Percentiles rank a stretch among this genome's conserved stretches.
These are phyloP conservation scores for Hydrangea macrophylla DNA, from an alignment of 148 eudicot species.

Conservation along the genomic window DNA sequence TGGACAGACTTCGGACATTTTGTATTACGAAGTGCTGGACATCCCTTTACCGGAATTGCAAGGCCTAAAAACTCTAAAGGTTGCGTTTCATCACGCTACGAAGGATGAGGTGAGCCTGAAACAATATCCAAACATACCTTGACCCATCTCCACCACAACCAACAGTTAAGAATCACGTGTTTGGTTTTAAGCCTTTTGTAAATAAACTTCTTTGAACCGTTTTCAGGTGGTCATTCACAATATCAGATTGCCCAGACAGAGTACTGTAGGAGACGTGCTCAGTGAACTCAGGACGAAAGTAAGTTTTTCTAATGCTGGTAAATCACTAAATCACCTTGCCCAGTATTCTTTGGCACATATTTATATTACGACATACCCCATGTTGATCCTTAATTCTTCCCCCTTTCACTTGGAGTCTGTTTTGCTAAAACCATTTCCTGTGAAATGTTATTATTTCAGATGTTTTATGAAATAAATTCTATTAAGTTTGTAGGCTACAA, in stretches of 20 bases:
- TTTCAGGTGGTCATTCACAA: slow-evolving; percentile 64
- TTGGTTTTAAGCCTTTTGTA: background rate
- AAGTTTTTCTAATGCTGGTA: slow-evolving; percentile 5
- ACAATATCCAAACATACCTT: background rate
- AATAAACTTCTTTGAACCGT: slow-evolving; percentile 15
- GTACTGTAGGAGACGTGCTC: slow-evolving; percentile 77
- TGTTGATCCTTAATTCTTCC: background rate
- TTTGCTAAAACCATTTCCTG: background rate
- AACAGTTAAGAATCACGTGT: background rate
- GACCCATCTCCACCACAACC: background rate
- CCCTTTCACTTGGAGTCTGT: background rate
- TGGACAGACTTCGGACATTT: slow-evolving; percentile 75
- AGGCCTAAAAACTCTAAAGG: slow-evolving; percentile 67
- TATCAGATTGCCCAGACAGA: slow-evolving; percentile 70
- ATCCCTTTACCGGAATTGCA: slow-evolving; percentile 91
- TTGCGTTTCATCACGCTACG: slow-evolving; percentile 68
- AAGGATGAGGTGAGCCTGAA: slow-evolving; percentile 62
- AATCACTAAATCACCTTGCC: background rate
- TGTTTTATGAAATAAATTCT: background rate
- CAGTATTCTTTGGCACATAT: background rate
- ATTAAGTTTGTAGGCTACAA: background rate
- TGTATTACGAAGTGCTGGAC: slow-evolving; percentile 92
- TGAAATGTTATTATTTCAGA: background rate
- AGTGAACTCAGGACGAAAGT: slow-evolving; percentile 74
- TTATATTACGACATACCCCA: background rate